Conservation (phyloP, 78 protist genomes). For the Dictyostelium brefeldianum region DNA sequence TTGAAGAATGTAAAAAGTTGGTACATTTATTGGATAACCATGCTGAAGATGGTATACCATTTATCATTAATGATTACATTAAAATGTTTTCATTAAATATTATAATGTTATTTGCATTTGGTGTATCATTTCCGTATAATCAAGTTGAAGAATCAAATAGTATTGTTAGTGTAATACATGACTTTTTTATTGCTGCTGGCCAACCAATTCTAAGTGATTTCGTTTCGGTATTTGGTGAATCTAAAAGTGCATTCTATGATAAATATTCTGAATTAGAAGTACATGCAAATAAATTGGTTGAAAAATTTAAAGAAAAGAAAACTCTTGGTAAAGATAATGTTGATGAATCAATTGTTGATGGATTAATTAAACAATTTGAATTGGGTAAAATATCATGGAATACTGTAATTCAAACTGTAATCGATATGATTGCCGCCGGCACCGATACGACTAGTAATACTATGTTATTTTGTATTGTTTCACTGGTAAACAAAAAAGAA, state of each 20-base stretch:
- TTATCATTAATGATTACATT: background rate
- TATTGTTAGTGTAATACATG: background rate
- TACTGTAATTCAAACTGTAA: background rate
- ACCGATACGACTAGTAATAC: constrained; percentile 14
- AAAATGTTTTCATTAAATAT: constrained; percentile 11
- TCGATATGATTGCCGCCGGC: constrained; percentile 17
- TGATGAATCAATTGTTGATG: background rate
- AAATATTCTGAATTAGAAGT: background rate
- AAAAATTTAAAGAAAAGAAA: background rate
- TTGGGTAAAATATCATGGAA: background rate
- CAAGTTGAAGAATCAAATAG: background rate
- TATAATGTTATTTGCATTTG: background rate
- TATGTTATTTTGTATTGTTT: background rate
- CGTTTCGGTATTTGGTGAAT: background rate
- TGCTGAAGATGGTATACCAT: background rate
- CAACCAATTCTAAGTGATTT: background rate
- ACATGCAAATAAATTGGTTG: background rate
- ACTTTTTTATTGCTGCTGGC: background rate
- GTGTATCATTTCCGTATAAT: background rate
- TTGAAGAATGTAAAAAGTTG: background rate
- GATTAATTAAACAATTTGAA: background rate
- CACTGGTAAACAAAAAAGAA: background rate
- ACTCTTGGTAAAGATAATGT: background rate
- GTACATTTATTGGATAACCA: background rate
- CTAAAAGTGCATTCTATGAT: background rate